phyloP scores from a whole-genome alignment of 768 basidiomycete species.

The Phylloporus arenicola region DNA sequence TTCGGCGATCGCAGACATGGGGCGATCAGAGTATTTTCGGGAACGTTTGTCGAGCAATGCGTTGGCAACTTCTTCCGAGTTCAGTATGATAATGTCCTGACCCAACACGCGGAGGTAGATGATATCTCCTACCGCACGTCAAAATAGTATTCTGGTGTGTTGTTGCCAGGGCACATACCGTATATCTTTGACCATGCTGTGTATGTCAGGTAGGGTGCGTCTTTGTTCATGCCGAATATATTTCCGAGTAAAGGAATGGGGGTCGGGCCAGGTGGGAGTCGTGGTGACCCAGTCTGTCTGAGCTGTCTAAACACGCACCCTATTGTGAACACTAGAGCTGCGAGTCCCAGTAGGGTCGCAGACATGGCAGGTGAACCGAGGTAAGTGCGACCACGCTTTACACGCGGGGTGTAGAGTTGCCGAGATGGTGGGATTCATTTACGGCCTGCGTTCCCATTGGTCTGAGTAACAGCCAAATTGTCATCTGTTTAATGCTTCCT shows the following conservation, averaged over 20 bases:
- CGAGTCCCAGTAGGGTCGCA: background rate
- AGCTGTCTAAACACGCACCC: background rate
- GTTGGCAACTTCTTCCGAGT: conserved; percentile 39
- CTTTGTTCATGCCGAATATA: conserved; percentile 4
- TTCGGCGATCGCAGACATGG: background rate
- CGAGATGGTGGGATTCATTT: background rate
- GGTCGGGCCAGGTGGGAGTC: conserved; percentile 16
- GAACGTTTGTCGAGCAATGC: conserved; percentile 51
- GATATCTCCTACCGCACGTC: conserved; percentile 2
- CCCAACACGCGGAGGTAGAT: conserved; percentile 30
- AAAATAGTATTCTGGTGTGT: background rate
- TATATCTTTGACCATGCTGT: conserved; percentile 17
- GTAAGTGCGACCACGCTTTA: background rate
- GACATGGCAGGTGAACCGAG: background rate
- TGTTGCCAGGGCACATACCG: conserved; percentile 3
- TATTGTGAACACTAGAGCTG: background rate
- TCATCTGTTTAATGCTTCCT: no score
- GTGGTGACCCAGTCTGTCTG: background rate
- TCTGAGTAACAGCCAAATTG: no score
- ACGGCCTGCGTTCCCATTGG: background rate
- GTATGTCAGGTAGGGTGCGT: conserved; percentile 12
- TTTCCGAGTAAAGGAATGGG: conserved; percentile 15
- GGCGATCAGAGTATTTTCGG: conserved; percentile 40
- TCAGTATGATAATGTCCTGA: conserved; percentile 46
- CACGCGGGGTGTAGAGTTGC: background rate